These are phyloP conservation scores for Melampsora americana DNA, from an alignment of 1,284 basidiomycete species.

Conservation along the genomic window DNA sequence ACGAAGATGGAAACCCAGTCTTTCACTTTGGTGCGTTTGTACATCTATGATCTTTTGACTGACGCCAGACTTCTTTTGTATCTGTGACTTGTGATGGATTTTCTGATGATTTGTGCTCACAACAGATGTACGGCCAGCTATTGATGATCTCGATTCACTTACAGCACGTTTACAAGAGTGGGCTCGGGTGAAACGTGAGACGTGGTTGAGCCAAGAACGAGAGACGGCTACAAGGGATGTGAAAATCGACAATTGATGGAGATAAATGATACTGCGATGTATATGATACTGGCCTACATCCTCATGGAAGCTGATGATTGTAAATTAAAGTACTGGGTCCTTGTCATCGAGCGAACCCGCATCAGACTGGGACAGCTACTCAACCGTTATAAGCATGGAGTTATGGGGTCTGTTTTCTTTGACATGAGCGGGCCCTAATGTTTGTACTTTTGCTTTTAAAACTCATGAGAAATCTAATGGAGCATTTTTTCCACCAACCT, in stretches of 20 bases:
- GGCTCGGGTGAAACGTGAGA: slow-evolving; percentile 50
- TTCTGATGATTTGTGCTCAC: background rate
- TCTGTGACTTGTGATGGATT: slow-evolving; percentile 54
- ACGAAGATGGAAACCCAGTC: slow-evolving; percentile 62
- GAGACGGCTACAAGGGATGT: background rate
- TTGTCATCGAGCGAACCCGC: too few relatives aligned
- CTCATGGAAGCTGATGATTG: too few relatives aligned
- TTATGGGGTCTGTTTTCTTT: too few relatives aligned
- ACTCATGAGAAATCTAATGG: too few relatives aligned
- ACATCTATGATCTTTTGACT: background rate
- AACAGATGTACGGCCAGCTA: slow-evolving; percentile 63
- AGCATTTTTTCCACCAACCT: too few relatives aligned
- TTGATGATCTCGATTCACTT: slow-evolving; percentile 49
- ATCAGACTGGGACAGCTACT: too few relatives aligned
- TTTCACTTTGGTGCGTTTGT: slow-evolving; percentile 52
- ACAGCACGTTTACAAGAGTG: slow-evolving; percentile 49
- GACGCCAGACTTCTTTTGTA: slow-evolving; percentile 73
- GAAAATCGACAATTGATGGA: background rate
- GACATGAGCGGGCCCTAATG: too few relatives aligned
- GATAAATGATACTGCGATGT: too few relatives aligned
- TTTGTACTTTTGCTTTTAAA: too few relatives aligned
- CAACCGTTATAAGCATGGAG: too few relatives aligned
- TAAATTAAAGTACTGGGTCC: too few relatives aligned
- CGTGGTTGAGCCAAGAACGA: slow-evolving; percentile 33
- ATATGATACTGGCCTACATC: too few relatives aligned